Evolutionary conservation across 768 basidiomycete genomes (phyloP).

Genomic region (Epithele typhae): DNA sequence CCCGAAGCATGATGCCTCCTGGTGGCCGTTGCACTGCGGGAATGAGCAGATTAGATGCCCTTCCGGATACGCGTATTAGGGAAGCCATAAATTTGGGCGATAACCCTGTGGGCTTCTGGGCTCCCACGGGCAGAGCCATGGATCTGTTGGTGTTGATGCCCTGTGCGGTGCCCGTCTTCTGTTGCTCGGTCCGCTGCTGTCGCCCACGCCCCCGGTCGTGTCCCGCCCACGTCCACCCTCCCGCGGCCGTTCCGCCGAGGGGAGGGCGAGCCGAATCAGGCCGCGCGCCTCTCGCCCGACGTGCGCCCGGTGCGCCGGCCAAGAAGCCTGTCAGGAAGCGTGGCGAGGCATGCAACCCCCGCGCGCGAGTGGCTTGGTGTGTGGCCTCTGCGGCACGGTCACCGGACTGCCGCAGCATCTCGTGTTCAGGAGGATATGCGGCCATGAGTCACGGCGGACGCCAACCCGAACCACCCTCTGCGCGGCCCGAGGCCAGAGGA

Average conservation of each 20-base stretch:
- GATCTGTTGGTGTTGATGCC: constrained; percentile 16
- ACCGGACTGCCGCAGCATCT: neutral
- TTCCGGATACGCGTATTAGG: constrained; percentile 14
- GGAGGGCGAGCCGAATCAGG: too few species aligned
- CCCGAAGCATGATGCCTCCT: constrained; percentile 27
- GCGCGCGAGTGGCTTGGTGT: constrained; percentile 4
- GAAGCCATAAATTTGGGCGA: constrained; percentile 12
- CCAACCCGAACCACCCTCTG: neutral
- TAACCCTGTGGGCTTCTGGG: constrained; percentile 16
- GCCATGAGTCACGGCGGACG: constrained; percentile 5
- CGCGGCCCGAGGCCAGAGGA: constrained; percentile 1
- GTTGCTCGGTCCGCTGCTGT: too few species aligned
- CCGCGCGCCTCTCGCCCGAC: too few species aligned
- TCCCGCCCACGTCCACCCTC: neutral
- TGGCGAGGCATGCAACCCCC: too few species aligned
- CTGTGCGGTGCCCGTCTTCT: neutral
- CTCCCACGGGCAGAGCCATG: constrained; percentile 18
- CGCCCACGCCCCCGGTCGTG: too few species aligned
- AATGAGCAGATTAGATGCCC: constrained; percentile 24
- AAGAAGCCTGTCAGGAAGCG: too few species aligned
- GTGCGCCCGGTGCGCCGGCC: too few species aligned
- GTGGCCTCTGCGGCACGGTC: constrained; percentile 2
- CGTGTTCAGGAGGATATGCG: neutral
- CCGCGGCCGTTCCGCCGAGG: neutral
- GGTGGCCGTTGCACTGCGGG: constrained; percentile 21